Conservation (phyloP, 176 grass and related monocot genomes). For the Eragrostis curvula region DNA sequence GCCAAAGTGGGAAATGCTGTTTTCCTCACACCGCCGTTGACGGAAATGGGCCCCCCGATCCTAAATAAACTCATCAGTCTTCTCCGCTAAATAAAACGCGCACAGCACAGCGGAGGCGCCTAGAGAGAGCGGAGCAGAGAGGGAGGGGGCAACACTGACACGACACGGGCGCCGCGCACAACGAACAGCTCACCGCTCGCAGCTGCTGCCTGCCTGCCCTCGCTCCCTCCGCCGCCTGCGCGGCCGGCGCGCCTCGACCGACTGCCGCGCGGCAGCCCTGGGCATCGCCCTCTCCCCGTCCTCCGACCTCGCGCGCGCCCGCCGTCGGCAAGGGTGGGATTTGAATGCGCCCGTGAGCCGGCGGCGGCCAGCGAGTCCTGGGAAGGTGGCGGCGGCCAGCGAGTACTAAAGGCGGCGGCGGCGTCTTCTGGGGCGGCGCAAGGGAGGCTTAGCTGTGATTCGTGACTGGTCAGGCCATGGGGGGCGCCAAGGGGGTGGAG, state of each 20-base stretch:
- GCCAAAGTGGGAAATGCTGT: background rate
- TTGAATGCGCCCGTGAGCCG: constrained; percentile 56
- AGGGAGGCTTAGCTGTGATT: too few relatives aligned
- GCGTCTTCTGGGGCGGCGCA: background rate
- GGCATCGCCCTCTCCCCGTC: background rate
- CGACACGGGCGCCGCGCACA: background rate
- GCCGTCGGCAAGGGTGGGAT: background rate
- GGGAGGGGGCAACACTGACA: background rate
- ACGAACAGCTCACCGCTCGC: background rate
- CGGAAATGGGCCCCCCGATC: background rate
- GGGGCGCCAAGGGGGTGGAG: constrained; percentile 48
- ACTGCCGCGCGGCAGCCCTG: background rate
- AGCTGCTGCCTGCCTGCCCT: background rate
- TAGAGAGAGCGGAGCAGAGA: background rate
- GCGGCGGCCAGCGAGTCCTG: background rate
- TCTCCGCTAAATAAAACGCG: background rate
- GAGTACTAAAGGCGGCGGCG: constrained; percentile 18
- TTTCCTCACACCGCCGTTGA: too few relatives aligned
- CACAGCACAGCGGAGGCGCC: background rate
- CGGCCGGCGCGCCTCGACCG: background rate
- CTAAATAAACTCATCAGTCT: background rate
- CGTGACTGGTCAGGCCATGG: too few relatives aligned
- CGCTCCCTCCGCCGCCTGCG: background rate
- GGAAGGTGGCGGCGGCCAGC: background rate
- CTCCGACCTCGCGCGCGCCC: background rate